Conservation (phyloP, 2,329 filamentous ascomycete species). For the Aphanocladium album region DNA sequence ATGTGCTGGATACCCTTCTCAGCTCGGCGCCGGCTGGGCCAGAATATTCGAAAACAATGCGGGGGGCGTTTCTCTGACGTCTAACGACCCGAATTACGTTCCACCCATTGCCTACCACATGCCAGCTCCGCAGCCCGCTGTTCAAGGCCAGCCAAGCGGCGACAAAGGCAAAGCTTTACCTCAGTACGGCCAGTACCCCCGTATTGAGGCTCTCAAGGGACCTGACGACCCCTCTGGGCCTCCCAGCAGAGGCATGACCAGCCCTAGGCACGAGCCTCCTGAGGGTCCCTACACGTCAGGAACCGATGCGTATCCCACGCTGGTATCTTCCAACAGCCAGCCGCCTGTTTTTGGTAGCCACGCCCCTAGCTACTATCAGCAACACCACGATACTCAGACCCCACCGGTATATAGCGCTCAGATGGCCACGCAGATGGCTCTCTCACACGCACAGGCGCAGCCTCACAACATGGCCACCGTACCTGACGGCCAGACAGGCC, state of each 20-base stretch:
- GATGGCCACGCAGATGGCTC: slow-evolving; percentile 53
- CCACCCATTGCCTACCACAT: slow-evolving; percentile 60
- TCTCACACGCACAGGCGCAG: slow-evolving; percentile 39
- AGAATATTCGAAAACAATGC: slow-evolving; percentile 69
- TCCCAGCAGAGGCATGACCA: slow-evolving; percentile 25
- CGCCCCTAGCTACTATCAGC: slow-evolving; percentile 54
- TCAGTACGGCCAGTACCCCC: slow-evolving; percentile 55
- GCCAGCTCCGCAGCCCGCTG: slow-evolving; percentile 40
- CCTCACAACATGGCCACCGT: slow-evolving; percentile 27
- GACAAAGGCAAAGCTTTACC: slow-evolving; percentile 52
- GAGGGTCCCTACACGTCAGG: slow-evolving; percentile 47
- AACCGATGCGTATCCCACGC: slow-evolving; percentile 56
- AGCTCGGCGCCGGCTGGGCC: slow-evolving; percentile 65
- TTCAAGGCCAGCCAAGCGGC: slow-evolving; percentile 28
- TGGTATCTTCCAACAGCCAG: slow-evolving; percentile 52
- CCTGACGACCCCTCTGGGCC: slow-evolving; percentile 37
- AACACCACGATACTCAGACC: slow-evolving; percentile 43
- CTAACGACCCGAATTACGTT: slow-evolving; percentile 67
- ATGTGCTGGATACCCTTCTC: slow-evolving; percentile 85
- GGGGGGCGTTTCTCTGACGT: slow-evolving; percentile 69
- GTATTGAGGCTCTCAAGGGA: slow-evolving; percentile 59
- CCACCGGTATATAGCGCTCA: slow-evolving; percentile 41
- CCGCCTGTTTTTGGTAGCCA: slow-evolving; percentile 42
- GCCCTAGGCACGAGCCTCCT: slow-evolving; percentile 59
- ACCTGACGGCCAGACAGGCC: slow-evolving; percentile 35